A percentile compares a stretch with the other conserved stretches of the same genome.
These are phyloP conservation scores for Yamadazyma sp. DNA, from an alignment of 805 yeast genomes.

Conservation along the genomic window DNA sequence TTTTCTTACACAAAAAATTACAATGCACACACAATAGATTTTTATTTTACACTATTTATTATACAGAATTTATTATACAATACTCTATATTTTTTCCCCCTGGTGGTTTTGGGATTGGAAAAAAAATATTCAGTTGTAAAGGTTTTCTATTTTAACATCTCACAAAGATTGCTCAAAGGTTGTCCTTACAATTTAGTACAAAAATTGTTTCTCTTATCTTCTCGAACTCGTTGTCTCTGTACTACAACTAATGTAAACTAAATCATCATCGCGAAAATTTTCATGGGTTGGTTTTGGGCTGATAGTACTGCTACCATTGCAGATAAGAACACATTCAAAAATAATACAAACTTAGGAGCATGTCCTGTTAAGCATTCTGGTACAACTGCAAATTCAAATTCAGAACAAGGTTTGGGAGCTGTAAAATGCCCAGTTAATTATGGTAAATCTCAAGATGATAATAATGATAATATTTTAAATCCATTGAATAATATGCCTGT, in stretches of 20 bases:
- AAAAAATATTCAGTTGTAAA: no score
- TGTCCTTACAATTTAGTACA: no score
- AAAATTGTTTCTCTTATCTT: no score
- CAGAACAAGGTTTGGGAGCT: no score
- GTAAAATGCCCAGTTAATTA: conserved; percentile 12
- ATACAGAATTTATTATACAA: no score
- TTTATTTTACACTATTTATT: no score
- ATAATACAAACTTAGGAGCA: background rate
- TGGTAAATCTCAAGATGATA: conserved; percentile 33
- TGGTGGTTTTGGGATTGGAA: no score
- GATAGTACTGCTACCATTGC: conserved; percentile 20
- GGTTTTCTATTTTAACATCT: no score
- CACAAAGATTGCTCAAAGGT: no score
- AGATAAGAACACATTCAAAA: conserved; percentile 8
- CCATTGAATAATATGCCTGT: conserved; percentile 90
- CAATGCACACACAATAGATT: no score
- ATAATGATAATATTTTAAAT: conserved; percentile 47
- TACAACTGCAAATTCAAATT: background rate
- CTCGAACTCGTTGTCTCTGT: background rate
- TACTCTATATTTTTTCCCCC: no score
- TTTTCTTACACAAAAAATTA: no score
- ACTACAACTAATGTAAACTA: background rate
- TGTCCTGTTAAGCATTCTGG: conserved; percentile 6
- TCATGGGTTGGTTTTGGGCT: conserved; percentile 94
- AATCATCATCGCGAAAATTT: conserved; percentile 7